Percentiles rank a stretch among this genome's conserved stretches.
Conservation (phyloP, 208 protist genomes). For the Herpetomonas samuelpessoai region DNA sequence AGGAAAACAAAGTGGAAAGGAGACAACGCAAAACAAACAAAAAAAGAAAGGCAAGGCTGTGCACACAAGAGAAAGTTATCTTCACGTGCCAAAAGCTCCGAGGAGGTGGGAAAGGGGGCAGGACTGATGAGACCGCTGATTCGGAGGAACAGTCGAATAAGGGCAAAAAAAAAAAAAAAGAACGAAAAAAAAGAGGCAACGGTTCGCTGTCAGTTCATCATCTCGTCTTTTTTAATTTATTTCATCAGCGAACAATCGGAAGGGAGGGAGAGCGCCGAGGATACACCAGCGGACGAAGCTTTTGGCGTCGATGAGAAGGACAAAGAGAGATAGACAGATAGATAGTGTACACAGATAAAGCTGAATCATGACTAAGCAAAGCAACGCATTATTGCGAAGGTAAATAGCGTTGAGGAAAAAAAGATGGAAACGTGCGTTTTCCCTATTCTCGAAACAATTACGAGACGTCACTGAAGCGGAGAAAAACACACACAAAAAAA, state of each 20-base stretch:
- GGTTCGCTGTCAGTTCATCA: slow-evolving; percentile 16
- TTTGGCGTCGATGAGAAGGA: too few relatives aligned
- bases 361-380: too few relatives aligned
- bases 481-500: slow-evolving; percentile 6
- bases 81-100: neutral
- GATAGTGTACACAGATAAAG: too few relatives aligned
- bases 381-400: too few relatives aligned
- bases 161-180: slow-evolving; percentile 5
- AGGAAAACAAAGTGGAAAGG: too few relatives aligned
- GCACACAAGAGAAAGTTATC: slow-evolving; percentile 4
- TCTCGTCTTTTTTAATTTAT: too few relatives aligned
- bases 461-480: too few relatives aligned
- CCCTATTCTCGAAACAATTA: too few relatives aligned
- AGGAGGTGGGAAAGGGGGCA: neutral
- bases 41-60: slow-evolving; percentile 5
- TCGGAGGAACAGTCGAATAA: neutral
- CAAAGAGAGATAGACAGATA: too few relatives aligned
- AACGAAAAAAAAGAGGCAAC: slow-evolving; percentile 17
- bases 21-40: neutral
- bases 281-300: too few relatives aligned
- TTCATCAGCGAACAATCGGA: neutral
- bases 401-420: too few relatives aligned
- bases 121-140: neutral
- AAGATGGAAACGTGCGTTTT: too few relatives aligned
- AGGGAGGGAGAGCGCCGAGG: neutral